Evolutionary conservation across 1,284 basidiomycete genomes (phyloP).

Genomic region (Exobasidium cylindrosporum): DNA sequence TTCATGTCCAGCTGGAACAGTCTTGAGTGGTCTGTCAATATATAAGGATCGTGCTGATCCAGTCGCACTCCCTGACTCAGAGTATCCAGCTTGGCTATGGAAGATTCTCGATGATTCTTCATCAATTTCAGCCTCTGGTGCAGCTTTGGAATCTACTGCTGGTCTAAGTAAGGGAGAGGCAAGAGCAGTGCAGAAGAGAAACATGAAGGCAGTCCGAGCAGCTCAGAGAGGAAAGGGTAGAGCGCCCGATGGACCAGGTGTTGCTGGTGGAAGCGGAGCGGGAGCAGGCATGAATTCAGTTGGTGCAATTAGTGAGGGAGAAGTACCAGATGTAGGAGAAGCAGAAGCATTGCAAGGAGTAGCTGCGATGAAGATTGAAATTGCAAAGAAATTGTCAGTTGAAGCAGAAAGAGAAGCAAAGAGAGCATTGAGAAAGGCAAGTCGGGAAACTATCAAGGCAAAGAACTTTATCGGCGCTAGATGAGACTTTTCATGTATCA

Average conservation of each 20-base stretch:
- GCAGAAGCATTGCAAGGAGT: not conserved
- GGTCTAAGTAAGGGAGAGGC: constrained; percentile 50
- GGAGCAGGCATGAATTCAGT: constrained; percentile 1
- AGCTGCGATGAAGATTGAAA: not conserved
- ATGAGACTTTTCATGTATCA: not conserved
- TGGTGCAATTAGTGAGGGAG: constrained; percentile 9
- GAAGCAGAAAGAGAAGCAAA: constrained; percentile 7
- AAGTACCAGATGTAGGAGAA: not conserved
- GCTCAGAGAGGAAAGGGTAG: constrained; percentile 32
- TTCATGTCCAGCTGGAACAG: constrained; percentile 63
- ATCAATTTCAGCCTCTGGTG: constrained; percentile 30
- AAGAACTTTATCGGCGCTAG: constrained; percentile 45
- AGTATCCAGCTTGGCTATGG: constrained; percentile 90
- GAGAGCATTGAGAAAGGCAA: constrained; percentile 32
- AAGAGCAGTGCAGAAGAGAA: constrained; percentile 43
- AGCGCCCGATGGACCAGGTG: constrained; percentile 11
- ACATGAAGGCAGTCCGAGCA: constrained; percentile 38
- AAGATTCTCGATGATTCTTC: constrained; percentile 61
- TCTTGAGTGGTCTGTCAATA: constrained; percentile 74
- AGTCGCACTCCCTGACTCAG: constrained; percentile 73
- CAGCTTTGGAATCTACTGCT: constrained; percentile 39
- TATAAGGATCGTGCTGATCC: constrained; percentile 79
- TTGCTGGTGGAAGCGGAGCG: not conserved
- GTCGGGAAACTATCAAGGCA: constrained; percentile 45
- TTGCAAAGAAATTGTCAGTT: not conserved